phyloP scores from a whole-genome alignment of 2,329 filamentous ascomycete species.

The Tolypocladium album region DNA sequence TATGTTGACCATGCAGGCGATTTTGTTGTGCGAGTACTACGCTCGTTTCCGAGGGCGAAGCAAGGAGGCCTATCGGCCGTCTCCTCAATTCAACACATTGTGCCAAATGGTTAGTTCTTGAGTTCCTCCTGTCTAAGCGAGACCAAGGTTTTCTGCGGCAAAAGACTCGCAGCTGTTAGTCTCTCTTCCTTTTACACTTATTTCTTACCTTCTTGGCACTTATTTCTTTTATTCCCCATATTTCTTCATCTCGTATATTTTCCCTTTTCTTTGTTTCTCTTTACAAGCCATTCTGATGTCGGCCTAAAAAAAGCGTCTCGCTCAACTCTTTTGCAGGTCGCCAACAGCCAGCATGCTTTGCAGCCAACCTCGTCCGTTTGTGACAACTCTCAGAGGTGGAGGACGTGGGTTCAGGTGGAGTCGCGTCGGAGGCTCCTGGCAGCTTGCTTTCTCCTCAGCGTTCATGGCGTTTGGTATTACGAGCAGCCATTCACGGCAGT shows the following conservation, averaged over 20 bases:
- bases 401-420: conserved; percentile 41
- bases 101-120: conserved; percentile 41
- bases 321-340: conserved; percentile 28
- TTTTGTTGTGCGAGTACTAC: conserved; percentile 45
- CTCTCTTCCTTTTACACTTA: conserved; percentile 15
- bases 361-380: conserved; percentile 9
- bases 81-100: conserved; percentile 36
- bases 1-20: conserved; percentile 39
- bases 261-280: conserved; percentile 11
- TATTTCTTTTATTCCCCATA: conserved; percentile 16
- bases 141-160: conserved; percentile 1
- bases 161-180: conserved; percentile 11
- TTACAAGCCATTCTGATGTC: not conserved
- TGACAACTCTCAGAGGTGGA: conserved; percentile 31
- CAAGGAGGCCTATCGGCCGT: conserved; percentile 33
- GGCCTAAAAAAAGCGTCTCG: conserved; percentile 4
- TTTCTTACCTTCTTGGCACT: conserved; percentile 10
- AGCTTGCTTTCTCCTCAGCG: conserved; percentile 45
- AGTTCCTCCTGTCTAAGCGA: conserved; percentile 1
- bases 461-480: conserved; percentile 43
- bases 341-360: conserved; percentile 19
- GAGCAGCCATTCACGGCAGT: conserved; percentile 30
- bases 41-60: conserved; percentile 42
- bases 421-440: conserved; percentile 41
- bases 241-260: conserved; percentile 16